Conservation (phyloP, 2,329 filamentous ascomycete genomes). For the Apiospora kogelbergensis region DNA sequence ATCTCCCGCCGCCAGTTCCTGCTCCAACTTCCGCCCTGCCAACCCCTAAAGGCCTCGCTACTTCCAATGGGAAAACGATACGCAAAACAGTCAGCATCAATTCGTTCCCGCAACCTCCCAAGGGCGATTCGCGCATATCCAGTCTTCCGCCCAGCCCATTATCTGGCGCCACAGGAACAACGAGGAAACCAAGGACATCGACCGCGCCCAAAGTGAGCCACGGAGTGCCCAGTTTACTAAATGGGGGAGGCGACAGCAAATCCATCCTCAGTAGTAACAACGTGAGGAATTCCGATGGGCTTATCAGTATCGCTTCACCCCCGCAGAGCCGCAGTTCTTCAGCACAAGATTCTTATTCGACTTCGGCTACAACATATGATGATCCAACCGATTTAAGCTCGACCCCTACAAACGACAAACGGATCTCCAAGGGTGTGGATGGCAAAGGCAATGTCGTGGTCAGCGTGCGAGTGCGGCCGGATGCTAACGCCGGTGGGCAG, state of each 20-base stretch:
- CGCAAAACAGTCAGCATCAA: conserved; percentile 92
- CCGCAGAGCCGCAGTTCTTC: conserved; percentile 90
- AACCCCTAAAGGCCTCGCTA: conserved; percentile 54
- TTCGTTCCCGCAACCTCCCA: conserved; percentile 87
- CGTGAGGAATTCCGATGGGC: conserved; percentile 69
- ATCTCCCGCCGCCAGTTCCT: conserved; percentile 50
- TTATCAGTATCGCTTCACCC: conserved; percentile 77
- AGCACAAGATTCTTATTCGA: conserved; percentile 88
- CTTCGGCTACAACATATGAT: conserved; percentile 85
- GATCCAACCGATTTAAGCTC: conserved; percentile 62
- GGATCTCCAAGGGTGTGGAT: conserved; percentile 57
- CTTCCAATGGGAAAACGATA: conserved; percentile 66
- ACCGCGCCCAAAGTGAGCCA: conserved; percentile 54
- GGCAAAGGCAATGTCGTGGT: conserved; percentile 94
- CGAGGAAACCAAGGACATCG: conserved; percentile 54
- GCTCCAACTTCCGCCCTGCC: conserved; percentile 55
- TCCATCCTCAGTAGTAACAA: conserved; percentile 63
- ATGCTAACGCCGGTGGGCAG: conserved; percentile 63
- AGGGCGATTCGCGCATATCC: conserved; percentile 56
- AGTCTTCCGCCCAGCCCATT: conserved; percentile 65
- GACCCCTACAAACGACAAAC: conserved; percentile 42
- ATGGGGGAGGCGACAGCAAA: conserved; percentile 75
- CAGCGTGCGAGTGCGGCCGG: conserved; percentile 89
- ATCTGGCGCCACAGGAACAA: conserved; percentile 46
- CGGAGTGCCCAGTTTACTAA: conserved; percentile 71